Evolutionary conservation across 1,284 basidiomycete species (phyloP).

Genomic region (Abortiporus biennis): DNA sequence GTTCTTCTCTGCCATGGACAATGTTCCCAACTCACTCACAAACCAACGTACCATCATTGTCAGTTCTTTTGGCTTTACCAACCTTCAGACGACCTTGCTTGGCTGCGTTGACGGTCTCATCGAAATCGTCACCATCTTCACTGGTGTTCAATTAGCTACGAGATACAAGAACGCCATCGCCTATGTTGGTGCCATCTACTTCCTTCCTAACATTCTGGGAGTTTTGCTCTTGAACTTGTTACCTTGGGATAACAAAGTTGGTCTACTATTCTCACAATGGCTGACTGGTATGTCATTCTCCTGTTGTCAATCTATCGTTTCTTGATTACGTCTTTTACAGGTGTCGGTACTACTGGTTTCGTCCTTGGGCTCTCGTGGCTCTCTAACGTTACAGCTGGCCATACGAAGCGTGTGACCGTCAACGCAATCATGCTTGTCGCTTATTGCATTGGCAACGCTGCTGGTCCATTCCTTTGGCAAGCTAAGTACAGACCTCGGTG

Average conservation of each 20-base stretch:
- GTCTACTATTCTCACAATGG: slow-evolving; percentile 56
- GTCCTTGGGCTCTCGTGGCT: slow-evolving; percentile 68
- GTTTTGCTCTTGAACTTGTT: slow-evolving; percentile 57
- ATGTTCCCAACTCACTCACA: slow-evolving; percentile 65
- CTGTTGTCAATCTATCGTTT: background rate
- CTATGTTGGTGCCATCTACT: slow-evolving; percentile 55
- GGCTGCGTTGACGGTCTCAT: slow-evolving; percentile 62
- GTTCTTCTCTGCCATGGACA: slow-evolving; percentile 55
- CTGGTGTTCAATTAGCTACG: slow-evolving; percentile 53
- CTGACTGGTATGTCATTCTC: slow-evolving; percentile 44
- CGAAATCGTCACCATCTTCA: slow-evolving; percentile 62
- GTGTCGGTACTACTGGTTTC: slow-evolving; percentile 65
- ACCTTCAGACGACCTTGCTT: slow-evolving; percentile 62
- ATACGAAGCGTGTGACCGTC: slow-evolving; percentile 64
- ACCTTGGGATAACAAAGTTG: slow-evolving; percentile 58
- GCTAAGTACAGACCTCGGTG: slow-evolving; percentile 57
- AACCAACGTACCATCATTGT: slow-evolving; percentile 69
- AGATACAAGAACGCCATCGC: slow-evolving; percentile 50
- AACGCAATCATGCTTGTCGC: slow-evolving; percentile 69
- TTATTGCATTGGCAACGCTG: slow-evolving; percentile 65
- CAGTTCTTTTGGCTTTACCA: slow-evolving; percentile 60
- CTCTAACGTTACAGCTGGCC: slow-evolving; percentile 62
- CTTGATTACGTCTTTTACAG: slow-evolving; percentile 20
- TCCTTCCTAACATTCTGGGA: slow-evolving; percentile 58
- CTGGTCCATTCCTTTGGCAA: slow-evolving; percentile 73